phyloP scores from a whole-genome alignment of 2,329 filamentous ascomycete genomes.

The Fusarium sambucinum region DNA sequence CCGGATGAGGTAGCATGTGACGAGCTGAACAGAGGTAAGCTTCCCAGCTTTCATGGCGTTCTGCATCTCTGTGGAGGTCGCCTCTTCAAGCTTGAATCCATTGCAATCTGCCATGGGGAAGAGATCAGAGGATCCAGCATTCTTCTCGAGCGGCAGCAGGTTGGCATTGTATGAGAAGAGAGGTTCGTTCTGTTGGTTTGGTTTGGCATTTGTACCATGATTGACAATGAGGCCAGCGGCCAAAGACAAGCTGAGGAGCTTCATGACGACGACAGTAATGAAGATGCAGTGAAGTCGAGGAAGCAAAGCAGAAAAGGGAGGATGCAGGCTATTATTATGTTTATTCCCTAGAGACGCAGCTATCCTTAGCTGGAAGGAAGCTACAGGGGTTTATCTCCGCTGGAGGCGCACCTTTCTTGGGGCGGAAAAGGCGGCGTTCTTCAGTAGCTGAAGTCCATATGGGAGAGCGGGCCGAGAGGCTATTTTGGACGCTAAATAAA shows the following conservation, averaged over 20 bases:
- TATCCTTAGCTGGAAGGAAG: background rate
- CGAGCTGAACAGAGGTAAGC: constrained; percentile 69
- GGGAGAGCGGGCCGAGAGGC: background rate
- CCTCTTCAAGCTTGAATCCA: constrained; percentile 73
- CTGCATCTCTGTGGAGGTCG: constrained; percentile 76
- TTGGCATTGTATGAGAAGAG: constrained; percentile 45
- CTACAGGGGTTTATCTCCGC: background rate
- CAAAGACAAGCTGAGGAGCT: constrained; percentile 38
- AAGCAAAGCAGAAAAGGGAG: constrained; percentile 1
- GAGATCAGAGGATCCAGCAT: constrained; percentile 53
- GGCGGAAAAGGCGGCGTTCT: constrained; percentile 7
- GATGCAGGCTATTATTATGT: constrained; percentile 21
- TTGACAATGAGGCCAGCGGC: constrained; percentile 42
- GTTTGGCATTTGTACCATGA: constrained; percentile 27
- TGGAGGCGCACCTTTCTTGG: background rate
- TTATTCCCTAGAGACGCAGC: constrained; percentile 10
- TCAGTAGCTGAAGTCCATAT: background rate
- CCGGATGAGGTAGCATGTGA: constrained; percentile 72
- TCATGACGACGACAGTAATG: constrained; percentile 33
- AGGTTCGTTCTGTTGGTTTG: constrained; percentile 20
- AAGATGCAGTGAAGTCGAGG: constrained; percentile 5
- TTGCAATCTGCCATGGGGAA: constrained; percentile 75
- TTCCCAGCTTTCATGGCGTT: constrained; percentile 64
- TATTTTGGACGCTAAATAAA: constrained; percentile 7
- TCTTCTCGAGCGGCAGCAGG: constrained; percentile 53